Percentiles rank a stretch among this genome's conserved stretches.
These are phyloP conservation scores for Moringa oleifera DNA, from an alignment of 345 rosid genomes.

Conservation along the genomic window DNA sequence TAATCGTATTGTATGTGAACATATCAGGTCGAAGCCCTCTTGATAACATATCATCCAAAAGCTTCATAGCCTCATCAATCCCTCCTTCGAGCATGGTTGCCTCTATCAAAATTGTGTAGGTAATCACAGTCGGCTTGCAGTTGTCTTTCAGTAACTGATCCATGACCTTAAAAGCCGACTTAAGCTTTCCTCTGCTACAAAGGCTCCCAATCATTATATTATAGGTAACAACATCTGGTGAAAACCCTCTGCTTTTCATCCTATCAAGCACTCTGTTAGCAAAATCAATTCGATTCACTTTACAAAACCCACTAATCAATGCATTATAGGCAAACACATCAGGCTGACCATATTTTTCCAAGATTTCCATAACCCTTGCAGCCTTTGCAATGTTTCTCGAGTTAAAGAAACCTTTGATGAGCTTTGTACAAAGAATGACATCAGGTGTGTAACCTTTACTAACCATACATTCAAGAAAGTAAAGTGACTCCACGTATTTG, in stretches of 20 bases:
- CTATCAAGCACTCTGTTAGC: conserved; percentile 55
- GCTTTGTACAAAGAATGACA: conserved; percentile 69
- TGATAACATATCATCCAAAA: conserved; percentile 72
- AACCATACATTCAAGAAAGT: conserved; percentile 65
- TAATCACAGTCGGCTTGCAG: conserved; percentile 67
- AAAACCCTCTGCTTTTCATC: conserved; percentile 63
- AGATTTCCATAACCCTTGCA: conserved; percentile 62
- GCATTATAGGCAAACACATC: conserved; percentile 83
- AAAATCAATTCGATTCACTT: conserved; percentile 55
- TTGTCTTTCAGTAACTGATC: conserved; percentile 55
- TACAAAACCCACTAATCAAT: conserved; percentile 75
- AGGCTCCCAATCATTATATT: conserved; percentile 78
- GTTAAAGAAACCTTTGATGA: conserved; percentile 63
- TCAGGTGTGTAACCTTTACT: conserved; percentile 60
- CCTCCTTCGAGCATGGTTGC: conserved; percentile 58
- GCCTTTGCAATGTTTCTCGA: conserved; percentile 54
- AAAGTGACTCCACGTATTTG: conserved; percentile 56
- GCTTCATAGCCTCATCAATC: conserved; percentile 58
- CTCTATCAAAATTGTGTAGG: conserved; percentile 82
- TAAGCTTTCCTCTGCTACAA: conserved; percentile 63
- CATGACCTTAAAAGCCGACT: conserved; percentile 53
- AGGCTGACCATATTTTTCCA: conserved; percentile 64
- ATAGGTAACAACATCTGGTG: conserved; percentile 71
- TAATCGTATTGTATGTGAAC: conserved; percentile 60
- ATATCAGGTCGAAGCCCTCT: conserved; percentile 64